Conservation (phyloP, 208 protist genomes). For the Histomonas meleagridis region DNA sequence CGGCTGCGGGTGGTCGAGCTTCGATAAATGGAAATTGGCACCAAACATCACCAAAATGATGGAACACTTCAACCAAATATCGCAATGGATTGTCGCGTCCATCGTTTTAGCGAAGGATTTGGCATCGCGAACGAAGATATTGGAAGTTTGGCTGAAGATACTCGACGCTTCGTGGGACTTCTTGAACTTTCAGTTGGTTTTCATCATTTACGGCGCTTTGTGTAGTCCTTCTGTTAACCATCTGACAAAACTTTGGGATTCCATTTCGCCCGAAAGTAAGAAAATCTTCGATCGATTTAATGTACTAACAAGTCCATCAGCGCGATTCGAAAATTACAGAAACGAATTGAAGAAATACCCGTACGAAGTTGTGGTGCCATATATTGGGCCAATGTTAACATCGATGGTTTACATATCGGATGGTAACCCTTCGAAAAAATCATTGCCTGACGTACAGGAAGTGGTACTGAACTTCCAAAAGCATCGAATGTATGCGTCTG, state of each 20-base stretch:
- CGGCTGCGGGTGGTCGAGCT: not conserved
- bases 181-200: not conserved
- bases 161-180: not conserved
- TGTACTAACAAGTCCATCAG: not conserved
- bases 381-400: constrained; percentile 25
- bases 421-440: constrained; percentile 1
- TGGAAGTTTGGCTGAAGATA: not conserved
- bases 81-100: not conserved
- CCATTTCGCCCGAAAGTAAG: not conserved
- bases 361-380: not conserved
- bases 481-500: not conserved
- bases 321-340: not conserved
- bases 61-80: not conserved
- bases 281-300: not conserved
- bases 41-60: constrained; percentile 28
- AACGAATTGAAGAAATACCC: not conserved
- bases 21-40: not conserved
- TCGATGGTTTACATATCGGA: not conserved
- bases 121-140: not conserved
- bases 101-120: not conserved
- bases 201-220: not conserved
- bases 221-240: not conserved
- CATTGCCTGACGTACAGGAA: not conserved
- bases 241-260: not conserved
- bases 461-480: not conserved